phyloP scores from a whole-genome alignment of 1,139 yeast species.

The Taiozyma sp. region DNA sequence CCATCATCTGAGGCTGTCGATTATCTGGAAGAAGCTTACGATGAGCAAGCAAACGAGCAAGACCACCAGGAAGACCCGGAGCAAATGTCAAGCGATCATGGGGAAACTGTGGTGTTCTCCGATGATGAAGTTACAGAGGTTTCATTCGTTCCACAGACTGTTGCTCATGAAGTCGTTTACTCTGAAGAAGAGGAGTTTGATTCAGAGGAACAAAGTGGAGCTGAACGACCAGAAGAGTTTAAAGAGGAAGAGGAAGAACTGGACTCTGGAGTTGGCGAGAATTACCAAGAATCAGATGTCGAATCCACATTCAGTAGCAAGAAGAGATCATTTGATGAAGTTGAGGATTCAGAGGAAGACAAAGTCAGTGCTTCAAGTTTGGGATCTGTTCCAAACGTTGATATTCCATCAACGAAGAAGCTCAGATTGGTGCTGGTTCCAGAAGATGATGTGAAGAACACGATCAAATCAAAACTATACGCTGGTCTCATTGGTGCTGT shows the following conservation, averaged over 20 bases:
- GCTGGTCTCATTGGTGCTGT: constrained; percentile 5
- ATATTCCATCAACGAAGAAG: background rate
- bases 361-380: background rate
- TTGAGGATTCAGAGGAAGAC: background rate
- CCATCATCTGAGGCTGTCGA: background rate
- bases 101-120: background rate
- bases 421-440: background rate
- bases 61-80: background rate
- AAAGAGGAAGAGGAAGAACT: background rate
- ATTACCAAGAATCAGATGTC: background rate
- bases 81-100: background rate
- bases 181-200: background rate
- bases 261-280: background rate
- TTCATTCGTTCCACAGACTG: background rate
- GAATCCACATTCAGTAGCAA: background rate
- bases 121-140: background rate
- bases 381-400: background rate
- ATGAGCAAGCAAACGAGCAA: background rate
- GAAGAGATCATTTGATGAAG: constrained; percentile 2
- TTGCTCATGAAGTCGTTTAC: background rate
- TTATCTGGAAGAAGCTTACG: background rate
- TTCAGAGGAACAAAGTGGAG: background rate
- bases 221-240: background rate
- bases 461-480: background rate
- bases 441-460: background rate